A percentile compares a stretch with the other conserved stretches of the same genome.
Conservation (phyloP, 805 yeast species). For the Ogataea trehalophila region DNA sequence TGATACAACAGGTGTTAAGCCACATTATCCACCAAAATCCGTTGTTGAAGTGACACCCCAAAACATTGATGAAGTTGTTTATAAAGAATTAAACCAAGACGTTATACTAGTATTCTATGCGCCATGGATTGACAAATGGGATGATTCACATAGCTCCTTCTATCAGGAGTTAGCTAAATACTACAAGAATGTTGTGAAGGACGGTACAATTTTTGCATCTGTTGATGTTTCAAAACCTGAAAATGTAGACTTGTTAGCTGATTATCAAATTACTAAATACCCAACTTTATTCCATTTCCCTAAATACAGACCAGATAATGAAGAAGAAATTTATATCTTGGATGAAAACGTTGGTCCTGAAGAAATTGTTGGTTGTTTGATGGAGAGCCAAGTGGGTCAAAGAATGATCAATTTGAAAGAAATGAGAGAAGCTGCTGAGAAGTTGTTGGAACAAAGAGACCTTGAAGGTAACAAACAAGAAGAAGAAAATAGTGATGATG, state of each 20-base stretch:
- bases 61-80: constrained; percentile 13
- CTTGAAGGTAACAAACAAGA: constrained; percentile 16
- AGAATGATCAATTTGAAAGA: constrained; percentile 22
- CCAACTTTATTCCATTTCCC: constrained; percentile 30
- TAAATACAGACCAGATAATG: constrained; percentile 11
- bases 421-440: constrained; percentile 24
- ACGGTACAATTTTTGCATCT: constrained; percentile 23
- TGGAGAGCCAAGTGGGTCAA: constrained; percentile 29
- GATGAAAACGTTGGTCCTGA: constrained; percentile 22
- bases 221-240: constrained; percentile 30
- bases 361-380: constrained; percentile 23
- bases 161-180: constrained; percentile 28
- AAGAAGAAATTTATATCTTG: constrained; percentile 9
- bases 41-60: constrained; percentile 11
- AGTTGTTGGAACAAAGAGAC: constrained; percentile 7
- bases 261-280: constrained; percentile 24
- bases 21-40: constrained; percentile 27
- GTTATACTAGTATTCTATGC: constrained; percentile 31
- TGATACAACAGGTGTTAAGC: constrained; percentile 30
- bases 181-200: constrained; percentile 18
- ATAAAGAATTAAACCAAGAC: constrained; percentile 12
- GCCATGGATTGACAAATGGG: constrained; percentile 34
- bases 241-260: constrained; percentile 23
- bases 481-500: constrained; percentile 17
- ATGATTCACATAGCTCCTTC: constrained; percentile 26